Percentiles rank a stretch among this genome's conserved stretches.
Evolutionary conservation across 495 filamentous ascomycete genomes (phyloP).

Genomic region (Aspergillus incahuasiensis): DNA sequence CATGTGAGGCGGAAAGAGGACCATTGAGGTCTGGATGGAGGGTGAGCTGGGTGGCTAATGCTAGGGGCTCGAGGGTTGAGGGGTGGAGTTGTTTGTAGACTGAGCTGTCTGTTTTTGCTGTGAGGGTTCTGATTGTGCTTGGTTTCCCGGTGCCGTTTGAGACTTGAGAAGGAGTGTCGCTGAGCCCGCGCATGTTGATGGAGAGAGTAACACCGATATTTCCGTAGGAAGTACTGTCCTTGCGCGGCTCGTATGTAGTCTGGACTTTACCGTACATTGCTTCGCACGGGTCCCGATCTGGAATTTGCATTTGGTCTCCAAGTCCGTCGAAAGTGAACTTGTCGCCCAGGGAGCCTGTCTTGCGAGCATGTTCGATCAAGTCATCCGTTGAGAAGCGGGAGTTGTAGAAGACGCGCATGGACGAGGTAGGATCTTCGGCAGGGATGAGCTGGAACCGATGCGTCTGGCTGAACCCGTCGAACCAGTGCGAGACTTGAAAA

Average conservation of each 20-base stretch:
- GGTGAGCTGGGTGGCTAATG: constrained; percentile 47
- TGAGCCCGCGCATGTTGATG: constrained; percentile 50
- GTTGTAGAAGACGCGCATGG: constrained; percentile 58
- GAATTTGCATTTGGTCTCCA: constrained; percentile 5
- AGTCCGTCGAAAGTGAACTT: constrained; percentile 57
- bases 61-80: constrained; percentile 65
- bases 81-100: constrained; percentile 56
- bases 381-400: constrained; percentile 61
- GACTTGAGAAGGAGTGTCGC: not conserved
- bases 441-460: constrained; percentile 64
- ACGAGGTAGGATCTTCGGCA: constrained; percentile 19
- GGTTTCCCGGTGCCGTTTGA: constrained; percentile 17
- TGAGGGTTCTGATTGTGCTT: constrained; percentile 40
- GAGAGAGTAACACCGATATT: constrained; percentile 63
- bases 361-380: constrained; percentile 49
- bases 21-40: constrained; percentile 67
- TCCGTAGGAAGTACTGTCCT: constrained; percentile 18
- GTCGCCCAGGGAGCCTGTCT: constrained; percentile 39
- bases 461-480: constrained; percentile 71
- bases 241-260: constrained; percentile 38
- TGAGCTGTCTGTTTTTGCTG: constrained; percentile 55
- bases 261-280: constrained; percentile 63
- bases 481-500: constrained; percentile 65
- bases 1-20: constrained; percentile 58
- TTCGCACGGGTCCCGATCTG: constrained; percentile 67